phyloP scores from a whole-genome alignment of 2,329 filamentous ascomycete genomes.

The Ophiosphaerella narmari region DNA sequence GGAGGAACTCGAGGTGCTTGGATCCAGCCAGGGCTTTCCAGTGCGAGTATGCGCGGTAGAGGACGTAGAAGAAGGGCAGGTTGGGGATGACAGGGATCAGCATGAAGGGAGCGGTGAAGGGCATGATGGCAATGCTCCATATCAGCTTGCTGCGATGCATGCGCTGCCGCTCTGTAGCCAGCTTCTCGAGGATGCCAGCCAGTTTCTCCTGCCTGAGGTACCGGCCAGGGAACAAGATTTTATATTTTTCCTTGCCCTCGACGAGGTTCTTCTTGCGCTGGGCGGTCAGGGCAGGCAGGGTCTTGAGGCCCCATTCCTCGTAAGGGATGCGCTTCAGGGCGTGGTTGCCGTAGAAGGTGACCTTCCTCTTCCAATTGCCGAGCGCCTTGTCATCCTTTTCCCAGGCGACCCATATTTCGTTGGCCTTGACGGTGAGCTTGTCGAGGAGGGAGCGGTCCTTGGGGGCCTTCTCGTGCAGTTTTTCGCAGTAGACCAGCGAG shows the following conservation, averaged over 20 bases:
- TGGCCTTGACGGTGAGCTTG: constrained; percentile 70
- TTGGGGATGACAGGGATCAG: constrained; percentile 88
- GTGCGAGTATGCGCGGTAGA: constrained; percentile 73
- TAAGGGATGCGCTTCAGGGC: constrained; percentile 87
- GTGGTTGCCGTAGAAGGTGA: constrained; percentile 85
- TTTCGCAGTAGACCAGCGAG: constrained; percentile 90
- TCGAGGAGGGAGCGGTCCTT: constrained; percentile 64
- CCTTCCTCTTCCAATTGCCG: constrained; percentile 80
- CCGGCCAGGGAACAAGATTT: constrained; percentile 75
- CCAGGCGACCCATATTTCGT: constrained; percentile 82
- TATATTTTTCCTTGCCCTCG: constrained; percentile 66
- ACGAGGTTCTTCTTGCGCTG: constrained; percentile 68
- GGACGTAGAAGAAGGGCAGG: constrained; percentile 94
- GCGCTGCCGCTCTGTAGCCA: constrained; percentile 80
- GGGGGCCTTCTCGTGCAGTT: constrained; percentile 61
- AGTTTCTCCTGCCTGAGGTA: constrained; percentile 70
- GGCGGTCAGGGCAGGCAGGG: constrained; percentile 79
- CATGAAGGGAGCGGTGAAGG: constrained; percentile 79
- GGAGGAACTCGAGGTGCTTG: constrained; percentile 80
- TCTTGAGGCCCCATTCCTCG: constrained; percentile 98
- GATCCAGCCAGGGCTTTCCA: constrained; percentile 74
- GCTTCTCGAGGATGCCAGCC: constrained; percentile 64
- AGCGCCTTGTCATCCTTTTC: constrained; percentile 71
- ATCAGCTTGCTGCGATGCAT: constrained; percentile 77
- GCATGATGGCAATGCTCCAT: constrained; percentile 67